Evolutionary conservation across 306 rosid genomes (phyloP).

Genomic region (Rubus idaeus): DNA sequence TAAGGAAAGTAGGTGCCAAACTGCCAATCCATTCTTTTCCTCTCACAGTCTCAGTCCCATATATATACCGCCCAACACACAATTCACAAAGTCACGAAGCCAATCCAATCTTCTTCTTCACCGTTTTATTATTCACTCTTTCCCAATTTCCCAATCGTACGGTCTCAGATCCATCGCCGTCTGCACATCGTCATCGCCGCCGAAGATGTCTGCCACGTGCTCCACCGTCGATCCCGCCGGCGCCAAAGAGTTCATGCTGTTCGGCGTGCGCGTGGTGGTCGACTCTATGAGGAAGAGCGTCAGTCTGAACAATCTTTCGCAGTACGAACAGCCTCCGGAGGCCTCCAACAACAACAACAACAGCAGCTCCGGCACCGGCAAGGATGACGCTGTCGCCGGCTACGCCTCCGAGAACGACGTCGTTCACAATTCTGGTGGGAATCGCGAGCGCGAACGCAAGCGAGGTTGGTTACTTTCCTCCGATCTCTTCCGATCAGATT

Average conservation of each 20-base stretch:
- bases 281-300: conserved; percentile 98
- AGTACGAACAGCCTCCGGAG: conserved; percentile 69
- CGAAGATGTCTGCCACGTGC: conserved; percentile 33
- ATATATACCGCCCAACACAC: conserved; percentile 25
- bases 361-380: conserved; percentile 28
- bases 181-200: background rate
- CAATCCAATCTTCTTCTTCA: background rate
- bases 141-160: conserved; percentile 8
- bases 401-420: conserved; percentile 91
- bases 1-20: background rate
- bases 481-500: background rate
- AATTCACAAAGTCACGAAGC: background rate
- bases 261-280: conserved; percentile 87
- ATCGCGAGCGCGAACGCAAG: conserved; percentile 91
- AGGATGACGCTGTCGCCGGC: conserved; percentile 50
- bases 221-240: conserved; percentile 32
- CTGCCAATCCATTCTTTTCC: background rate
- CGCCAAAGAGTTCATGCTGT: conserved; percentile 80
- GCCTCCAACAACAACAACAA: conserved; percentile 17
- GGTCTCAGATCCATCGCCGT: conserved; percentile 12
- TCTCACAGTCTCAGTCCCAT: background rate
- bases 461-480: conserved; percentile 56
- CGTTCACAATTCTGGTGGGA: conserved; percentile 58
- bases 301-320: conserved; percentile 91
- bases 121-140: background rate